phyloP scores from a whole-genome alignment of 768 basidiomycete species.

The Pleurotus tuoliensis region DNA sequence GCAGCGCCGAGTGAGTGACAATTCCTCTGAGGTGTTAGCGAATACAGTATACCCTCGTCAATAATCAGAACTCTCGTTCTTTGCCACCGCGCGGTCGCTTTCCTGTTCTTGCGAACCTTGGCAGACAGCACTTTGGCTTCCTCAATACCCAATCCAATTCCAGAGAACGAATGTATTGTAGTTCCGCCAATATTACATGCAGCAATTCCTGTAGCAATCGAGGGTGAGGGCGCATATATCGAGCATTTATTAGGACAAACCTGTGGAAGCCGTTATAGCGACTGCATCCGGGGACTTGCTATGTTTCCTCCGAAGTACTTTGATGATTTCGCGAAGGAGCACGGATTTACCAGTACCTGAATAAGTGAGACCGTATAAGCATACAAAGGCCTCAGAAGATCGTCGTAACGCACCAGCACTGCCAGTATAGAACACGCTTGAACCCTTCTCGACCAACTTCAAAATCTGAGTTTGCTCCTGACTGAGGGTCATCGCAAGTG shows the following conservation, averaged over 20 bases:
- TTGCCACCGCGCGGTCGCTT: constrained; percentile 75
- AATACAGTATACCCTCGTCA: constrained; percentile 58
- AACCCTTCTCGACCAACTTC: constrained; percentile 64
- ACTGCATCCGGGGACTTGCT: constrained; percentile 62
- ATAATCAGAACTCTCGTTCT: constrained; percentile 82
- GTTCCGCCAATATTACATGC: constrained; percentile 97
- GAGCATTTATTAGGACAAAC: constrained; percentile 29
- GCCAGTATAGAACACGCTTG: constrained; percentile 93
- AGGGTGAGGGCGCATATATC: neutral
- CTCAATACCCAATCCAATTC: constrained; percentile 82
- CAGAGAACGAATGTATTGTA: constrained; percentile 94
- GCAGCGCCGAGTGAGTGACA: constrained; percentile 1
- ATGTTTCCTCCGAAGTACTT: constrained; percentile 55
- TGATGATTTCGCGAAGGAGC: constrained; percentile 87
- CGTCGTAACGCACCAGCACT: constrained; percentile 72
- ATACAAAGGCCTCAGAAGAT: constrained; percentile 13
- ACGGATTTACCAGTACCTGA: constrained; percentile 97
- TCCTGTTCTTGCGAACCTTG: constrained; percentile 80
- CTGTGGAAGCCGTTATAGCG: constrained; percentile 93
- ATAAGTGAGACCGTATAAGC: neutral
- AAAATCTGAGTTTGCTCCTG: constrained; percentile 84
- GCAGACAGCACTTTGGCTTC: constrained; percentile 52
- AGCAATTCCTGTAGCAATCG: constrained; percentile 63
- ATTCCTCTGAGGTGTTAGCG: neutral
- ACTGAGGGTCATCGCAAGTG: constrained; percentile 61